Conservation (phyloP, 1,284 basidiomycete species). For the Sanghuangporus sanghuang region DNA sequence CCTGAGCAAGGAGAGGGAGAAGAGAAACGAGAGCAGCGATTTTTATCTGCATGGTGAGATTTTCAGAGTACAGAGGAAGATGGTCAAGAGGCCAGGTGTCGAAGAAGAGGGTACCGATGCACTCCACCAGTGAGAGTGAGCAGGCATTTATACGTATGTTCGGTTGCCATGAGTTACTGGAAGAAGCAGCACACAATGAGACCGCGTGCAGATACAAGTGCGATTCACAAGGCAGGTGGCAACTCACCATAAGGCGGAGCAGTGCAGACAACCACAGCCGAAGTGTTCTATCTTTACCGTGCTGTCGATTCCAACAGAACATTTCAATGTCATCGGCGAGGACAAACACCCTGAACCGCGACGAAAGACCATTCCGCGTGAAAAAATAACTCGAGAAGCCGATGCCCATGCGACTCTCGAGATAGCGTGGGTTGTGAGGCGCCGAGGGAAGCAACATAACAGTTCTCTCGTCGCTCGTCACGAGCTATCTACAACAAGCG, state of each 20-base stretch:
- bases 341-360: neutral
- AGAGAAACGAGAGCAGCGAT: conserved; percentile 13
- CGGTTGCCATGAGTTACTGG: neutral
- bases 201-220: neutral
- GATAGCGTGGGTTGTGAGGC: neutral
- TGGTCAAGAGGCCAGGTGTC: neutral
- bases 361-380: neutral
- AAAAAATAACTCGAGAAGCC: neutral
- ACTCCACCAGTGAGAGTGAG: neutral
- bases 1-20: conserved; percentile 14
- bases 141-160: neutral
- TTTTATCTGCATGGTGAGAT: conserved; percentile 9
- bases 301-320: neutral
- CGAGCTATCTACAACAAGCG: neutral
- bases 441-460: neutral
- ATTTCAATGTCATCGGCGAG: neutral
- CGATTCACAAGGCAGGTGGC: neutral
- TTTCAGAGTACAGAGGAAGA: neutral
- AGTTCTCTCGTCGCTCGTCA: neutral
- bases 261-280: neutral
- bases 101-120: neutral
- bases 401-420: neutral
- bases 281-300: neutral
- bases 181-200: neutral
- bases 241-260: neutral